A percentile compares a stretch with the other conserved stretches of the same genome.
phyloP scores from a whole-genome alignment of 495 filamentous ascomycete species.

The Tuber melanosporum region DNA sequence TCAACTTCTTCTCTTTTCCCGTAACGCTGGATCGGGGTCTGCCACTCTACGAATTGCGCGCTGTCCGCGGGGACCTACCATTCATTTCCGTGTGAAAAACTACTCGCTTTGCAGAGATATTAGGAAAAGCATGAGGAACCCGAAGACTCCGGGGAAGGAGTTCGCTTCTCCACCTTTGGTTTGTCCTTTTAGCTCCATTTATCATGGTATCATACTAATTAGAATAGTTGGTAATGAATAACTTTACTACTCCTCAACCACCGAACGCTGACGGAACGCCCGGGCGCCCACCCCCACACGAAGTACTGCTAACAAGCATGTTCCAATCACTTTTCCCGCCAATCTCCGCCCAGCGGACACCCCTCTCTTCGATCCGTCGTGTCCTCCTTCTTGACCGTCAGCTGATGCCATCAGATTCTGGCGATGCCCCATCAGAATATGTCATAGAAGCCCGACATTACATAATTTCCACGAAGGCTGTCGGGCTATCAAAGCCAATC shows the following conservation, averaged over 20 bases:
- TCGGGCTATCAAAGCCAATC: constrained; percentile 73
- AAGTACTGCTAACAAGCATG: constrained; percentile 83
- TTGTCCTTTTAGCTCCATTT: constrained; percentile 29
- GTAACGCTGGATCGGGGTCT: constrained; percentile 72
- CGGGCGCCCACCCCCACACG: constrained; percentile 72
- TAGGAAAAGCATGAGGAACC: constrained; percentile 69
- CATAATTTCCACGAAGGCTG: constrained; percentile 80
- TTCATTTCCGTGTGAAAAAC: constrained; percentile 92
- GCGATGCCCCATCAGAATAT: constrained; percentile 58
- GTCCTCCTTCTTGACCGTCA: constrained; percentile 87
- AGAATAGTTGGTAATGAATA: constrained; percentile 90
- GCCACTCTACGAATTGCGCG: constrained; percentile 85
- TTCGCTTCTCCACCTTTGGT: constrained; percentile 73
- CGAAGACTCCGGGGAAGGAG: constrained; percentile 72
- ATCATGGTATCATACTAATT: constrained; percentile 2
- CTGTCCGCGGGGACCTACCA: constrained; percentile 82
- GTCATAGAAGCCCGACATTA: constrained; percentile 90
- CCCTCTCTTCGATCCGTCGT: constrained; percentile 78
- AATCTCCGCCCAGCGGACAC: constrained; percentile 85
- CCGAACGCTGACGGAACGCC: constrained; percentile 57
- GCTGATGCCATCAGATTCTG: constrained; percentile 35
- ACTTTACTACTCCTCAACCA: constrained; percentile 65
- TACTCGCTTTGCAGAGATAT: constrained; percentile 93
- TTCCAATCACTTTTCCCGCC: constrained; percentile 96
- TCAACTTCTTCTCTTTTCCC: constrained; percentile 90